These are phyloP conservation scores for Hyaloscypha hepaticicola DNA, from an alignment of 495 filamentous ascomycete genomes.

Conservation along the genomic window DNA sequence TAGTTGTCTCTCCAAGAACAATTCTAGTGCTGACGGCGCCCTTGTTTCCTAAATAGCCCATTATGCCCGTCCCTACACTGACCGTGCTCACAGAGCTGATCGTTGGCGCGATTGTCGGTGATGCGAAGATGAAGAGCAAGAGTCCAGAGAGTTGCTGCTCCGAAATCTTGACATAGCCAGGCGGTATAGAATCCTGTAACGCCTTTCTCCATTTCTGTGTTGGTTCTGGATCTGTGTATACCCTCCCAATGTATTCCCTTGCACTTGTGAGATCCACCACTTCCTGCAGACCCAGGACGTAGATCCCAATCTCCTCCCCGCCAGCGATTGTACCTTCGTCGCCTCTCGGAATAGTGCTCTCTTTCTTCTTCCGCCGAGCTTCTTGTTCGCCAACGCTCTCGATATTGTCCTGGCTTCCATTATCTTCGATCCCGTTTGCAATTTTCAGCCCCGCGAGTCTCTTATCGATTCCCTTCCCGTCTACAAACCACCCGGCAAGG, in stretches of 20 bases:
- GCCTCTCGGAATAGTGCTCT: constrained; percentile 38
- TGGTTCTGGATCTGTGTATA: constrained; percentile 69
- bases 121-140: constrained; percentile 80
- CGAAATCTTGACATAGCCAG: constrained; percentile 72
- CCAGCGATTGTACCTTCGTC: constrained; percentile 39
- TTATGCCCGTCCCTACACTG: constrained; percentile 79
- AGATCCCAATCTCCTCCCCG: constrained; percentile 74
- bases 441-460: constrained; percentile 53
- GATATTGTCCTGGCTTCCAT: constrained; percentile 33
- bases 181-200: constrained; percentile 67
- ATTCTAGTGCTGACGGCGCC: constrained; percentile 81
- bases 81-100: constrained; percentile 75
- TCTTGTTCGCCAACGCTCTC: constrained; percentile 45
- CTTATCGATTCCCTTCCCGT: constrained; percentile 67
- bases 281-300: constrained; percentile 89
- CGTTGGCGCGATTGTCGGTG: constrained; percentile 66
- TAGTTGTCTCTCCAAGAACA: constrained; percentile 85
- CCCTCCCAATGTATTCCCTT: constrained; percentile 52
- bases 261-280: constrained; percentile 80
- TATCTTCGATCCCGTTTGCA: constrained; percentile 31
- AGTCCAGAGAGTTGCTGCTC: constrained; percentile 85
- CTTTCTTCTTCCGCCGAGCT: constrained; percentile 37
- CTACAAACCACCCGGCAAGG: constrained; percentile 80
- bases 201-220: constrained; percentile 78
- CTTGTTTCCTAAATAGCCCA: constrained; percentile 96